phyloP scores from a whole-genome alignment of 208 protist species.

The Wallacemonas collosoma region DNA sequence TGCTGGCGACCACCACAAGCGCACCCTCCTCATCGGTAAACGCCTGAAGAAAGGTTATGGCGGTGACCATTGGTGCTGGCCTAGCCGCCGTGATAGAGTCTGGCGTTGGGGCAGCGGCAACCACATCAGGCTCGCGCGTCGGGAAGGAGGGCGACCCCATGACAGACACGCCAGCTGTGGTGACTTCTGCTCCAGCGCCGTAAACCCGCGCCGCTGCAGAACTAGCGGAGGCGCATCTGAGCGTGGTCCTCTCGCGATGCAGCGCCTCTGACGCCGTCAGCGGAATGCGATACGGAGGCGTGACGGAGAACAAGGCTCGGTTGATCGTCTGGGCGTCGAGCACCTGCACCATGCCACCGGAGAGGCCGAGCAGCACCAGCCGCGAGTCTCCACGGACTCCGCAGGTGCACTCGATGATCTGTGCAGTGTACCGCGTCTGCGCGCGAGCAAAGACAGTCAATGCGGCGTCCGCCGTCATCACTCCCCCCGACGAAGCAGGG shows the following conservation, averaged over 20 bases:
- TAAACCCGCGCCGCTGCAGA: too few relatives aligned
- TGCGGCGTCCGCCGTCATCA: background rate
- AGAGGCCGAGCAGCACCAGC: background rate
- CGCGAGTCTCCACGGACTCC: background rate
- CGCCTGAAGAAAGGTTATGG: background rate
- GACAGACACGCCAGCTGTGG: too few relatives aligned
- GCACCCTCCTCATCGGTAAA: background rate
- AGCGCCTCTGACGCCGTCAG: background rate
- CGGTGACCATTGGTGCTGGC: background rate
- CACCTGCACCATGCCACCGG: slow-evolving; percentile 13
- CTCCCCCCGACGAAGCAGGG: too few relatives aligned
- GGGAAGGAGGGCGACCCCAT: too few relatives aligned
- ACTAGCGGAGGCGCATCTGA: too few relatives aligned
- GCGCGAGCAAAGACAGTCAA: background rate
- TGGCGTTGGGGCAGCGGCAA: too few relatives aligned
- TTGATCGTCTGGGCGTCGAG: slow-evolving; percentile 8
- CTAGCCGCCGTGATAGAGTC: background rate
- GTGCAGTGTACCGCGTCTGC: background rate
- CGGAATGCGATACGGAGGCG: background rate
- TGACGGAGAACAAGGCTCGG: slow-evolving; percentile 8
- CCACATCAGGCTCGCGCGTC: too few relatives aligned
- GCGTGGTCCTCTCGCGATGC: background rate
- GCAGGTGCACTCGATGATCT: slow-evolving; percentile 3
- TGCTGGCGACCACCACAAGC: slow-evolving; percentile 7
- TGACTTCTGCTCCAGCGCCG: too few relatives aligned